Conservation (phyloP, 2,329 filamentous ascomycete genomes). For the Dichotomopilus funicola region DNA sequence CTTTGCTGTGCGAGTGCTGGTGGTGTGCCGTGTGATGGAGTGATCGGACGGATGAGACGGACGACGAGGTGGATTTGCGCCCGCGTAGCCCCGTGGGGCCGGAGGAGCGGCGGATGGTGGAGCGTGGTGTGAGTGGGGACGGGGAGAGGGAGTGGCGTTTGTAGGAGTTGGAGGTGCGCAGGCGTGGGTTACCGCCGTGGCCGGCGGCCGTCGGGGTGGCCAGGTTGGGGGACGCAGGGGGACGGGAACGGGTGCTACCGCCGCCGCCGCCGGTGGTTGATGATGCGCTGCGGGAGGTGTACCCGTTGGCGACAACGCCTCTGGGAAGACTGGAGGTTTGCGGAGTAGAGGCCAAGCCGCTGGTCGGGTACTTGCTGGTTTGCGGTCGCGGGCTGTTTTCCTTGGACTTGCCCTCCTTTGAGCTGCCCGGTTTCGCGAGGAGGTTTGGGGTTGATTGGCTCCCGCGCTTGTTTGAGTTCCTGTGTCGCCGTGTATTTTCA, state of each 20-base stretch:
- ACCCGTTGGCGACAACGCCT: constrained; percentile 48
- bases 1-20: constrained; percentile 84
- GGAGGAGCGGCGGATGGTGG: constrained; percentile 76
- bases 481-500: constrained; percentile 49
- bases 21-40: constrained; percentile 63
- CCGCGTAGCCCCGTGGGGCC: constrained; percentile 77
- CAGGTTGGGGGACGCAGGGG: constrained; percentile 28
- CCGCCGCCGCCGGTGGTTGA: constrained; percentile 15
- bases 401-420: constrained; percentile 39
- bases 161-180: constrained; percentile 39
- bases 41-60: constrained; percentile 84
- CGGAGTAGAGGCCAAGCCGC: constrained; percentile 30
- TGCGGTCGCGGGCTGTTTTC: constrained; percentile 53
- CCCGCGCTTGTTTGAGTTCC: constrained; percentile 41
- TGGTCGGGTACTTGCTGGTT: constrained; percentile 49
- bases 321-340: constrained; percentile 42
- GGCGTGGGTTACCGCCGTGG: constrained; percentile 22
- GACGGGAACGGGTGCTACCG: constrained; percentile 11
- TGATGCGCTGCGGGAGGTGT: constrained; percentile 28
- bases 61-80: constrained; percentile 92
- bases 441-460: constrained; percentile 57
- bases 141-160: constrained; percentile 80
- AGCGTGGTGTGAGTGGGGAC: constrained; percentile 79
- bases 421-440: constrained; percentile 41
- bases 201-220: constrained; percentile 21